These are phyloP conservation scores for Triticum turgidum DNA, from an alignment of 176 grass and related monocot species.

Conservation along the genomic window DNA sequence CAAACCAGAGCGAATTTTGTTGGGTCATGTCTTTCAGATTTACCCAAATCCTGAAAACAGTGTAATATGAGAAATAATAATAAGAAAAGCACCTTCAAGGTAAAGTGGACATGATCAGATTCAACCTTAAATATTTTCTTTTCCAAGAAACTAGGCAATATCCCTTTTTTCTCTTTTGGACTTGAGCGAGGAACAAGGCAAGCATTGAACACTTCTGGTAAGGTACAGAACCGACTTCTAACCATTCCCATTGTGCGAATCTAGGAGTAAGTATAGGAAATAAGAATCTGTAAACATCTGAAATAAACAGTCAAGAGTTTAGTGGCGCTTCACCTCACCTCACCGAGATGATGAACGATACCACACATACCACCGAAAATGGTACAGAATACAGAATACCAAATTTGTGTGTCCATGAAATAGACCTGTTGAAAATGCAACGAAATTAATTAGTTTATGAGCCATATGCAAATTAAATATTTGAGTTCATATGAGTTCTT, in stretches of 20 bases:
- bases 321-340: slow-evolving; percentile 54
- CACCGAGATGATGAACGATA: slow-evolving; percentile 93
- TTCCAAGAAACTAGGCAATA: slow-evolving; percentile 64
- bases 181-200: slow-evolving; percentile 71
- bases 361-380: slow-evolving; percentile 96
- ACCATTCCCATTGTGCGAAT: slow-evolving; percentile 99
- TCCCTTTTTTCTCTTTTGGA: slow-evolving; percentile 57
- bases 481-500: slow-evolving; percentile 36
- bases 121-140: slow-evolving; percentile 88
- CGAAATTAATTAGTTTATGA: slow-evolving; percentile 1
- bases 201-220: slow-evolving; percentile 76
- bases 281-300: slow-evolving; percentile 28
- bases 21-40: slow-evolving; percentile 66
- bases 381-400: slow-evolving; percentile 98
- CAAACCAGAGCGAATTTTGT: slow-evolving; percentile 82
- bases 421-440: slow-evolving; percentile 71
- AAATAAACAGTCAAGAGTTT: slow-evolving; percentile 17
- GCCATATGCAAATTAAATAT: slow-evolving; percentile 26
- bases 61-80: slow-evolving; percentile 28
- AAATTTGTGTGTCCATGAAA: slow-evolving; percentile 99
- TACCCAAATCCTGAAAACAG: slow-evolving; percentile 55
- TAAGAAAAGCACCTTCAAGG: slow-evolving; percentile 25
- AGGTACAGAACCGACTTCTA: slow-evolving; percentile 77
- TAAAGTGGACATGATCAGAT: slow-evolving; percentile 19
- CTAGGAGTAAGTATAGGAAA: slow-evolving; percentile 44